phyloP scores from a whole-genome alignment of 257 asterid genomes.

The Mitragyna speciosa region DNA sequence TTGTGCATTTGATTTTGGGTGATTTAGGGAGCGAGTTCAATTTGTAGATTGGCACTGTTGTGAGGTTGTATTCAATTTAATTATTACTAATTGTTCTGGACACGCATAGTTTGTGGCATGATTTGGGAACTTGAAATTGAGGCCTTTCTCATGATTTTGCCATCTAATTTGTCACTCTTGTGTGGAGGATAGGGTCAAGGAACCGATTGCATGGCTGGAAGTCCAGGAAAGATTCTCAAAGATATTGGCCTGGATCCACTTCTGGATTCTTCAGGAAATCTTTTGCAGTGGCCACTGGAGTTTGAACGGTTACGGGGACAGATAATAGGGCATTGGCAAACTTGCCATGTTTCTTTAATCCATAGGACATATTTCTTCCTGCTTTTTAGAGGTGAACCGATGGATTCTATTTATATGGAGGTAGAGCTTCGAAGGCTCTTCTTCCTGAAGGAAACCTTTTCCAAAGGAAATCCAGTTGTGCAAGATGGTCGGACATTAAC shows the following conservation, averaged over 20 bases:
- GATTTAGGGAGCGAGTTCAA: no score
- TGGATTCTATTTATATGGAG: constrained; percentile 56
- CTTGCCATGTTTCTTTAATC: constrained; percentile 48
- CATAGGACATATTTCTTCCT: constrained; percentile 56
- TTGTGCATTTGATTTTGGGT: background rate
- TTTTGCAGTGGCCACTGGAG: constrained; percentile 43
- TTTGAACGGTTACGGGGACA: constrained; percentile 38
- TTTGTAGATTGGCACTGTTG: background rate
- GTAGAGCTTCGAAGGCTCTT: constrained; percentile 50
- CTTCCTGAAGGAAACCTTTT: constrained; percentile 43
- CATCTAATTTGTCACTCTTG: background rate
- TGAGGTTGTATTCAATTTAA: background rate
- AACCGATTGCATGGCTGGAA: constrained; percentile 17
- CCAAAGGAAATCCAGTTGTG: constrained; percentile 35
- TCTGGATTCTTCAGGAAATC: constrained; percentile 30
- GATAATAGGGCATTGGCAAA: constrained; percentile 49
- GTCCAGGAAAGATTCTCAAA: constrained; percentile 26
- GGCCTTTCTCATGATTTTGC: background rate
- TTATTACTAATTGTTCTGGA: background rate
- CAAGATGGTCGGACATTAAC: constrained; percentile 45
- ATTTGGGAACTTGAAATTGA: background rate
- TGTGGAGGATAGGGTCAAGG: constrained; percentile 31
- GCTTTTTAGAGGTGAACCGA: constrained; percentile 49
- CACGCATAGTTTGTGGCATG: background rate
- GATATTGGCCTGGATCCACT: constrained; percentile 40